These are phyloP conservation scores for Forsythia viridissima DNA, from an alignment of 257 asterid species.

Conservation along the genomic window DNA sequence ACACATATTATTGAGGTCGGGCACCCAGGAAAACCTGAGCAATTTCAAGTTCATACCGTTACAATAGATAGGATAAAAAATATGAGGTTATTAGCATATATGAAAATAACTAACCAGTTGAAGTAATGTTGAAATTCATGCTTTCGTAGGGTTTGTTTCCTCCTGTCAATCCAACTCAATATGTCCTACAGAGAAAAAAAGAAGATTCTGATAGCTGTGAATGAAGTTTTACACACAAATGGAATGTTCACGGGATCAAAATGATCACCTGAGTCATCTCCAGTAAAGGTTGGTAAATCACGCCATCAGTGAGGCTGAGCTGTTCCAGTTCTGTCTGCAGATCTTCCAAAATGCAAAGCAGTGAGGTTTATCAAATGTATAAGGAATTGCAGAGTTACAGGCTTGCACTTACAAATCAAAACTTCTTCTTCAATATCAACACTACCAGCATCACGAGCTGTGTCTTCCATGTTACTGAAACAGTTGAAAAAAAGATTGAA, in stretches of 20 bases:
- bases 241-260: slow-evolving; percentile 15
- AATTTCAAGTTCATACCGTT: slow-evolving; percentile 16
- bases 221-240: slow-evolving; percentile 12
- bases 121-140: slow-evolving; percentile 64
- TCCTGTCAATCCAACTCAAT: slow-evolving; percentile 70
- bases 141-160: slow-evolving; percentile 53
- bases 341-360: slow-evolving; percentile 46
- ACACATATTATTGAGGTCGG: not conserved
- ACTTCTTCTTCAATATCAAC: slow-evolving; percentile 73
- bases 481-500: not conserved
- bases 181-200: slow-evolving; percentile 56
- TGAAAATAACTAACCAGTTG: slow-evolving; percentile 60
- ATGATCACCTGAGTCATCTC: slow-evolving; percentile 77
- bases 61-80: slow-evolving; percentile 12
- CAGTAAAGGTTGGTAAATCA: slow-evolving; percentile 80
- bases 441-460: slow-evolving; percentile 96
- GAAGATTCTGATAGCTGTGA: slow-evolving; percentile 6
- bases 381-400: slow-evolving; percentile 12
- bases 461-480: slow-evolving; percentile 92
- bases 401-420: slow-evolving; percentile 65
- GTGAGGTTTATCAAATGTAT: slow-evolving; percentile 24
- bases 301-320: slow-evolving; percentile 46
- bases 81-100: slow-evolving; percentile 8
- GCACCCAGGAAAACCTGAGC: not conserved
- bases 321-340: slow-evolving; percentile 75